Evolutionary conservation across 2,329 filamentous ascomycete species (phyloP).

Genomic region (Neonectria punicea): DNA sequence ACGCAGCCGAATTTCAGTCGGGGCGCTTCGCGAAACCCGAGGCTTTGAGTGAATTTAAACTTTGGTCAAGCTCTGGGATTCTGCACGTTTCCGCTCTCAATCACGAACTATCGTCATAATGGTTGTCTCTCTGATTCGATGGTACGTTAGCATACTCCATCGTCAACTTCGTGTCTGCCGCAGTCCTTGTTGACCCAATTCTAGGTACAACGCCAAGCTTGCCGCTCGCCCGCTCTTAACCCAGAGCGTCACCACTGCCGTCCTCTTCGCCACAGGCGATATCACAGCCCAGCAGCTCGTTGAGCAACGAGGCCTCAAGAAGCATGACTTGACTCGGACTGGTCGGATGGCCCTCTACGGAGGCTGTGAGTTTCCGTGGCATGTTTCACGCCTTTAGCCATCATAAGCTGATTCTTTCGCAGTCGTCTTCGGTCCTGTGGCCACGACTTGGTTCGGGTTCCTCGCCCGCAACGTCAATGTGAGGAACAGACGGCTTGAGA

Average conservation of each 20-base stretch:
- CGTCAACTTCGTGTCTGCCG: not conserved
- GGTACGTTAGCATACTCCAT: conserved; percentile 37
- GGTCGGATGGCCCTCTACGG: conserved; percentile 85
- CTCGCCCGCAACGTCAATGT: conserved; percentile 77
- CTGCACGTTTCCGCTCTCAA: conserved; percentile 5
- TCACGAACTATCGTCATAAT: conserved; percentile 28
- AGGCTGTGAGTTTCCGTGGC: conserved; percentile 65
- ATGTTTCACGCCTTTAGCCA: not conserved
- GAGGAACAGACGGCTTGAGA: conserved; percentile 73
- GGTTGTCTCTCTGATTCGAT: conserved; percentile 46
- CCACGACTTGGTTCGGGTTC: conserved; percentile 87
- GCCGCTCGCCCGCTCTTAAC: conserved; percentile 86
- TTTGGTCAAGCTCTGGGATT: conserved; percentile 19
- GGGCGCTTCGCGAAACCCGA: conserved; percentile 16
- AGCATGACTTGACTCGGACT: conserved; percentile 79
- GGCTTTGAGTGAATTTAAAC: conserved; percentile 30
- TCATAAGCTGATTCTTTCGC: conserved; percentile 21
- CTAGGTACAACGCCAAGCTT: conserved; percentile 87
- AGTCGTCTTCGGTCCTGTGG: conserved; percentile 88
- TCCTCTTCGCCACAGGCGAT: conserved; percentile 94
- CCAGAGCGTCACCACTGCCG: conserved; percentile 87
- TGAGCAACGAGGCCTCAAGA: conserved; percentile 79
- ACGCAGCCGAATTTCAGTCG: conserved; percentile 21
- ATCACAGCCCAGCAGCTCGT: conserved; percentile 90
- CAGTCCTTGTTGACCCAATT: conserved; percentile 28